These are phyloP conservation scores for Chalciporus sphaerocephalus DNA, from an alignment of 768 basidiomycete species.

Conservation along the genomic window DNA sequence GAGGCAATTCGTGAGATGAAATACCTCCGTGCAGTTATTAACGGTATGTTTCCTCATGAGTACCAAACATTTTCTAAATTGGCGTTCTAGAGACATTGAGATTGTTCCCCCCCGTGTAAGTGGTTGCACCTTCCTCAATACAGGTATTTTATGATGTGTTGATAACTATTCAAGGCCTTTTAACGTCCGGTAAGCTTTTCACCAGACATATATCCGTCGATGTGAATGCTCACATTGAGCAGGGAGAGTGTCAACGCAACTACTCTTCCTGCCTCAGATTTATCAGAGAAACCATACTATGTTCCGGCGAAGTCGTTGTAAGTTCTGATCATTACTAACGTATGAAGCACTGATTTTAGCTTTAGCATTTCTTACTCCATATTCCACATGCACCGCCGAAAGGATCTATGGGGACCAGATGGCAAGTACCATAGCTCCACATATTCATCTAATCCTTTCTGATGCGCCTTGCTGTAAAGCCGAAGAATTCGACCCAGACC, in stretches of 20 bases:
- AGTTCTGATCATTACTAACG: too few species aligned
- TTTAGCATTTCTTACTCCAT: too few species aligned
- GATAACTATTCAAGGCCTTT: constrained; percentile 35
- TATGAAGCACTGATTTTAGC: too few species aligned
- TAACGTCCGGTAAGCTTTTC: constrained; percentile 39
- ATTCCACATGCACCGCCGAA: constrained; percentile 61
- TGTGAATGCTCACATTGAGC: constrained; percentile 2
- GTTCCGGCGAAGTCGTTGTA: constrained; percentile 40
- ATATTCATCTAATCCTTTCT: background rate
- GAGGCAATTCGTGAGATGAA: constrained; percentile 60
- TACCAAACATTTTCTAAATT: background rate
- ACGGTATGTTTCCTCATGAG: constrained; percentile 38
- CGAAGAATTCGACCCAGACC: constrained; percentile 65
- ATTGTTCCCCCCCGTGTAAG: constrained; percentile 48
- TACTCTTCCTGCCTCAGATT: constrained; percentile 37
- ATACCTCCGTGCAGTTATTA: constrained; percentile 60
- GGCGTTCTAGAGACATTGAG: constrained; percentile 45
- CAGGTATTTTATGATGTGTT: background rate
- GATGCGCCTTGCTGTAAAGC: constrained; percentile 34
- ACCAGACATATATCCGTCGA: background rate
- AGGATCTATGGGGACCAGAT: constrained; percentile 69
- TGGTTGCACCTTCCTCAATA: background rate
- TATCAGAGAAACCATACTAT: constrained; percentile 23
- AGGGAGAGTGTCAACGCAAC: constrained; percentile 47
- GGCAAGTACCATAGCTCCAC: constrained; percentile 37